phyloP scores from a whole-genome alignment of 2,329 filamentous ascomycete species.

The Penicillium sp. region DNA sequence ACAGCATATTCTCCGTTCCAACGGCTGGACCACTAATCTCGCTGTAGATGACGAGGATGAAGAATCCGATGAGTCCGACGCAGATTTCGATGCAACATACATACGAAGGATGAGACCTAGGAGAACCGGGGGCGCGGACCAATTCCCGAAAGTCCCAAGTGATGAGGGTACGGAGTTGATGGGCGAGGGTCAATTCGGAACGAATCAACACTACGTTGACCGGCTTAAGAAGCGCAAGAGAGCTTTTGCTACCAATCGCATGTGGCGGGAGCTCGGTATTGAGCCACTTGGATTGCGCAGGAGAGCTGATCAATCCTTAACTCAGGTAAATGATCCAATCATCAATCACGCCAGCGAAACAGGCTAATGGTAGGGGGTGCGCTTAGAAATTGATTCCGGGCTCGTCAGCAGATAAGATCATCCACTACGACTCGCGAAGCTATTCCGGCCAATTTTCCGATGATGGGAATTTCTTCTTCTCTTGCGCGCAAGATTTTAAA shows the following conservation, averaged over 20 bases:
- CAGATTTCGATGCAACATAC: slow-evolving; percentile 31
- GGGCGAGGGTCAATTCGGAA: slow-evolving; percentile 79
- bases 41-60: slow-evolving; percentile 20
- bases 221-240: slow-evolving; percentile 60
- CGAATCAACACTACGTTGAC: slow-evolving; percentile 62
- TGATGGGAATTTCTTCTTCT: slow-evolving; percentile 97
- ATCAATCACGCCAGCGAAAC: neutral
- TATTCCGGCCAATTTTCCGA: slow-evolving; percentile 97
- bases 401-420: slow-evolving; percentile 78
- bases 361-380: slow-evolving; percentile 1
- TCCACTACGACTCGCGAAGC: slow-evolving; percentile 83
- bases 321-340: slow-evolving; percentile 57
- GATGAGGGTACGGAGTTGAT: slow-evolving; percentile 77
- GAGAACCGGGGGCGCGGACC: slow-evolving; percentile 47
- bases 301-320: slow-evolving; percentile 68
- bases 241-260: slow-evolving; percentile 68
- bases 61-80: slow-evolving; percentile 39
- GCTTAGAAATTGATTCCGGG: slow-evolving; percentile 74
- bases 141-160: slow-evolving; percentile 84
- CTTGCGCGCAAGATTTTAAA: slow-evolving; percentile 87
- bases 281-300: slow-evolving; percentile 62
- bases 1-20: slow-evolving; percentile 53
- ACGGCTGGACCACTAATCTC: slow-evolving; percentile 28
- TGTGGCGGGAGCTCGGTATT: slow-evolving; percentile 82
- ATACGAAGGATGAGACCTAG: slow-evolving; percentile 54